Evolutionary conservation across 2,329 filamentous ascomycete genomes (phyloP), one percentile per base, ranked within the genome.

Genomic region (Colletotrichum magnum): DNA sequence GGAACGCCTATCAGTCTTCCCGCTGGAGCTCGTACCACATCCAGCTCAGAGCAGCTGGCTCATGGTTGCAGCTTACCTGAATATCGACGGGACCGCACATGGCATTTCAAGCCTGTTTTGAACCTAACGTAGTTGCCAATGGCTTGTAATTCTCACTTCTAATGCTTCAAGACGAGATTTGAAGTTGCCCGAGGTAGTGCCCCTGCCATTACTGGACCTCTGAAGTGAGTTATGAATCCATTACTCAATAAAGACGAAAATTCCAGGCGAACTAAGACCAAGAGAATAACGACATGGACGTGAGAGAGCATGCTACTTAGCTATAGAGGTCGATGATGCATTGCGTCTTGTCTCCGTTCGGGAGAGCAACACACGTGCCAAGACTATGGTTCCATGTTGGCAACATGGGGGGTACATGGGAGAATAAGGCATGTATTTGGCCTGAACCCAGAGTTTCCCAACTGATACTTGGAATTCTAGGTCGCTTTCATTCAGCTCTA

Each of bases 341-440:
- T 60, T 39, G 16, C 15, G 28, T 10, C 16, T 16, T 26, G 10
- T 43, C 13, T 32, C 41, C 7, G 41, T 54, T 24, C 16, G 39
- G 24, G 21, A 21, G 24, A 15, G 24, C n/a, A 54, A 12, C 48
- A 45, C 48, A 6, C 48, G 5, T 61, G 62, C 56, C 67, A 69
- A 60, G 56, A 28, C 15, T 26, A 13, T 26, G n/a, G 56, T 61
- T 57, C 56, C 62, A 61, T 47, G 39, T 48, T 26, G 39, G 43
- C n/a, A 28, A 50, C 24, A n/a, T 36, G 32, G 9, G 32, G 32
- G 32, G 56, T n/a, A 9, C 6, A 36, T n/a, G 45, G 61, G 66
- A 10, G 43, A 26, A 2, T n/a, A 21, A 52, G 24, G 21, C 4
- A 13, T 15, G 24, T 15, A 15, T 21, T 16, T 18, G 13, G 32